Conservation (phyloP, 139 green algal species). For the Closterium sp. region DNA sequence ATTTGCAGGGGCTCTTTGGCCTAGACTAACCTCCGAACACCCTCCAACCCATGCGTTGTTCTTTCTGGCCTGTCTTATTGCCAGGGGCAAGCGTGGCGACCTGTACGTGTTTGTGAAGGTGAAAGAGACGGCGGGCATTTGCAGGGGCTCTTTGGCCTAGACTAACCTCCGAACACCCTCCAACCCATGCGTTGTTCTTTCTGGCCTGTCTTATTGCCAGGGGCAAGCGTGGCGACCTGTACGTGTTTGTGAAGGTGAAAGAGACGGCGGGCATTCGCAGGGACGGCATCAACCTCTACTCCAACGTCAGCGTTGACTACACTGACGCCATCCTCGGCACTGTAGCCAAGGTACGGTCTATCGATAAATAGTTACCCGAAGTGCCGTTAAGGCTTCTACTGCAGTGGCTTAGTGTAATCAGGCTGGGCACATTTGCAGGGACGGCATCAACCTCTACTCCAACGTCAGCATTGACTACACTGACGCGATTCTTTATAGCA, state of each 20-base stretch:
- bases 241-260: conserved; percentile 89
- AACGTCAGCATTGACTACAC: conserved; percentile 76
- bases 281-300: conserved; percentile 90
- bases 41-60: not conserved
- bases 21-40: not conserved
- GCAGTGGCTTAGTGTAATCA: not conserved
- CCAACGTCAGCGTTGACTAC: conserved; percentile 72
- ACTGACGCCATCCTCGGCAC: conserved; percentile 93
- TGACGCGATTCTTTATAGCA: conserved; percentile 89
- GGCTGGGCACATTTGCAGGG: conserved; percentile 63
- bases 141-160: conserved; percentile 61
- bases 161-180: not conserved
- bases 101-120: conserved; percentile 93
- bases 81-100: conserved; percentile 70
- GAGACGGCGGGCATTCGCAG: conserved; percentile 78
- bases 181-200: not conserved
- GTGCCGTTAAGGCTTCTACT: not conserved
- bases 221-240: conserved; percentile 80
- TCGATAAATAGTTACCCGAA: not conserved
- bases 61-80: not conserved
- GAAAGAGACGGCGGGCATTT: conserved; percentile 77
- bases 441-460: conserved; percentile 89
- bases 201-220: not conserved
- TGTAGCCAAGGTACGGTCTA: conserved; percentile 59
- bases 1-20: conserved; percentile 71